A percentile compares a stretch with the other conserved stretches of the same genome.
These are phyloP conservation scores for Tagetes erecta DNA, from an alignment of 129 eudicot genomes.

Conservation along the genomic window DNA sequence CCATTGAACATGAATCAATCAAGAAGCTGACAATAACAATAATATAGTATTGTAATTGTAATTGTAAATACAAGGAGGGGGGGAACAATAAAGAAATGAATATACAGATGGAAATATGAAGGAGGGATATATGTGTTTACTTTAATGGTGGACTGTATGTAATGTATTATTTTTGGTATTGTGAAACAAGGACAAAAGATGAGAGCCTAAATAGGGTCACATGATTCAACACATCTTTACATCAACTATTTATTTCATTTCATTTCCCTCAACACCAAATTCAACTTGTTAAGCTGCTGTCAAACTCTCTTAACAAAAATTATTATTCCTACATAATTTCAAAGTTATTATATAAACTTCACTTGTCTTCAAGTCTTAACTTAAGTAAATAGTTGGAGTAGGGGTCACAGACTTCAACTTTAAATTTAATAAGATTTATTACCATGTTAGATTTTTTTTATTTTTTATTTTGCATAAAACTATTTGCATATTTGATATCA, in stretches of 20 bases:
- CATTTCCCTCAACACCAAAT: background rate
- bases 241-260: constrained; percentile 15
- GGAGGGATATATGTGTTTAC: constrained; percentile 35
- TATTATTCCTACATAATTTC: too few species aligned
- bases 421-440: too few species aligned
- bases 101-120: constrained; percentile 25
- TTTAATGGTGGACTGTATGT: constrained; percentile 31
- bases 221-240: constrained; percentile 36
- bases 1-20: constrained; percentile 52
- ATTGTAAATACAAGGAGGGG: constrained; percentile 20
- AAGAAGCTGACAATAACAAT: constrained; percentile 20
- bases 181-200: constrained; percentile 29
- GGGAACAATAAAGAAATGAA: constrained; percentile 29
- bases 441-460: too few species aligned
- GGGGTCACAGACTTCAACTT: too few species aligned
- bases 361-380: too few species aligned
- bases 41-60: background rate
- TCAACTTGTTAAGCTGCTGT: too few species aligned
- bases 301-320: too few species aligned
- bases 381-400: too few species aligned
- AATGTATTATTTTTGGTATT: constrained; percentile 22
- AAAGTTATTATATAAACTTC: too few species aligned
- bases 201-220: constrained; percentile 41
- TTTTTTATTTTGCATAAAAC: too few species aligned
- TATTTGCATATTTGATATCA: too few species aligned